These are phyloP conservation scores for Aspergillus sp. DNA, from an alignment of 2,329 filamentous ascomycete genomes.

Conservation along the genomic window DNA sequence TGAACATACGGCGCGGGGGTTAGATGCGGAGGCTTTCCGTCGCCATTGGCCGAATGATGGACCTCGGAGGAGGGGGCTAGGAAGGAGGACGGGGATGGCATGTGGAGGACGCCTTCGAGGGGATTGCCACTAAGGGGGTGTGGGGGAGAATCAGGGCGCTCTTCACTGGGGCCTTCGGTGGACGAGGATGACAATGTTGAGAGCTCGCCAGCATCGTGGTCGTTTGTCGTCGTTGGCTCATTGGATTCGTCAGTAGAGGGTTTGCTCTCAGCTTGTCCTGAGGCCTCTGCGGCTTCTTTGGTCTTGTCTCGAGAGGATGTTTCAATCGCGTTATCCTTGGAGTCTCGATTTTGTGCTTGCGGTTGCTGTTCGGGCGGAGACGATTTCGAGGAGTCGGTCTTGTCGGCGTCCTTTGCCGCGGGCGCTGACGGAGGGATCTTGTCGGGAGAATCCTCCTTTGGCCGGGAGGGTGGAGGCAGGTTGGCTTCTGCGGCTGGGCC, in stretches of 20 bases:
- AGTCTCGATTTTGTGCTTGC: conserved; percentile 9
- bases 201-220: conserved; percentile 11
- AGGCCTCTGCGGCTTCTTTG: conserved; percentile 12
- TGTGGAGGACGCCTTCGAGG: conserved; percentile 43
- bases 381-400: conserved; percentile 1
- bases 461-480: conserved; percentile 36
- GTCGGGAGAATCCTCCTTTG: conserved; percentile 24
- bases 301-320: conserved; percentile 12
- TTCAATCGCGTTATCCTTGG: conserved; percentile 9
- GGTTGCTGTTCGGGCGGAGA: conserved; percentile 16
- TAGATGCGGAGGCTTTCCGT: conserved; percentile 59
- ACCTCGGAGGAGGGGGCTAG: conserved; percentile 28
- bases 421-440: conserved; percentile 13
- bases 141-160: conserved; percentile 1
- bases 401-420: conserved; percentile 11
- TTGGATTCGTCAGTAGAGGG: conserved; percentile 16
- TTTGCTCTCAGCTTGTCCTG: conserved; percentile 9
- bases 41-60: conserved; percentile 15
- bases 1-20: conserved; percentile 80
- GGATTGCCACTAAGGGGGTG: conserved; percentile 19
- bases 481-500: conserved; percentile 45
- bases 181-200: conserved; percentile 5
- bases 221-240: conserved; percentile 16
- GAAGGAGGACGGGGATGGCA: conserved; percentile 39
- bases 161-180: conserved; percentile 11